Base-by-base conservation (phyloP, 805 yeast species). In the Metschnikowia corniflorae region DNA sequence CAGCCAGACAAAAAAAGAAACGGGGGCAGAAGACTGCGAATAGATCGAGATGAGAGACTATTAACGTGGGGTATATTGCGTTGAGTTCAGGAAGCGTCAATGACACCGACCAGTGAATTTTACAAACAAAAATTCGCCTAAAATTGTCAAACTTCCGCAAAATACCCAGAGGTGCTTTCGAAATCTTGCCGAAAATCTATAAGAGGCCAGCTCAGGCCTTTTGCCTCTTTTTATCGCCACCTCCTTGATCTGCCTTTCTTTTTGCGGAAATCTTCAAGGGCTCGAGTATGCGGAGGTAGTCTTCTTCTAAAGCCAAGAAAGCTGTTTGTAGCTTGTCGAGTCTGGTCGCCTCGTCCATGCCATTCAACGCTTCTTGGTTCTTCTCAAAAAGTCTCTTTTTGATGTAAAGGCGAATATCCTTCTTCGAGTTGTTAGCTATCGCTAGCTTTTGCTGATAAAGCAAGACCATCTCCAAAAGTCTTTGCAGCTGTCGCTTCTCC, bases 321-420 rank as follows among this genome's bases (percentile, higher is more conserved):
- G 96, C 91, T 8, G 80, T 78, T 35, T 85, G 86, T 25, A 87
- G 66, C 50, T 85, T 85, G 49, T 82, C 86, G 43, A 71, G 71
- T 43, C 76, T 68, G n/a, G 78, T 78, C 0, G 75, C 67, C n/a
- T 62, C 68, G 28, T 82, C 87, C 54, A 87, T 61, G 4, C 78
- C 83, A 23, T 60, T 61, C 37, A 93, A 67, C 0, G 87, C 88
- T 39, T 89, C 97, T 49, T 70, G 76, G 61, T 93, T 93, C 54
- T 86, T 85, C 38, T 77, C 71, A 54, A 71, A 91, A 17, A 93
- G 61, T 40, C 98, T 71, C 50, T 68, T 73, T 58, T 89, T 91
- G 43, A 91, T 81, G 45, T 74, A 72, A 20, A 80, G 52, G 35
- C 93, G 65, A 6, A 77, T 61, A 6, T 67, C 65, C 40, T 60